These are phyloP conservation scores for Polyporus arcularius DNA, from an alignment of 768 basidiomycete genomes.

Conservation along the genomic window DNA sequence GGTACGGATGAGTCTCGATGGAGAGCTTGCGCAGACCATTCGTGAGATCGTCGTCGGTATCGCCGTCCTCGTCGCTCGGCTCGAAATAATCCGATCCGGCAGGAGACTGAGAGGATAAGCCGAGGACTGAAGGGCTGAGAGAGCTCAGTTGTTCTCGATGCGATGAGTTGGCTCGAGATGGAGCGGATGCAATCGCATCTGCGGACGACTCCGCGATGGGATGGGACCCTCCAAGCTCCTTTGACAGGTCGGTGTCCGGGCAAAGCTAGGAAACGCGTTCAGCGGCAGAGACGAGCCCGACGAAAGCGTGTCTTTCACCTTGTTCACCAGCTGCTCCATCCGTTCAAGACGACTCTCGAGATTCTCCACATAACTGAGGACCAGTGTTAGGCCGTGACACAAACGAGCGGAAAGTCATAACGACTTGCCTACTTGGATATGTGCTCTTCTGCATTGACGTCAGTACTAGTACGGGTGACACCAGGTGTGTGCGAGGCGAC, in stretches of 20 bases:
- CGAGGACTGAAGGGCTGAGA: too few relatives aligned
- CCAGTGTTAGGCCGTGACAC: too few relatives aligned
- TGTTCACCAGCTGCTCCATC: not conserved
- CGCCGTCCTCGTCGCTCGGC: not conserved
- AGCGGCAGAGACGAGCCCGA: not conserved
- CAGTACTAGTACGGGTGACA: too few relatives aligned
- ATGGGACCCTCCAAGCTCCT: not conserved
- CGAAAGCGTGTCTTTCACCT: not conserved
- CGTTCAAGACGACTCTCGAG: constrained; percentile 5
- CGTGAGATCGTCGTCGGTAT: not conserved
- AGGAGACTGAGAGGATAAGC: not conserved
- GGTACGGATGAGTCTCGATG: not conserved
- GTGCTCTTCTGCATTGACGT: not conserved
- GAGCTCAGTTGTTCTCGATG: not conserved
- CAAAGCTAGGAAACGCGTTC: not conserved
- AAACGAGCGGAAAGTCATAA: not conserved
- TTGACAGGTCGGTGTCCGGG: not conserved
- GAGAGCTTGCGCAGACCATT: not conserved
- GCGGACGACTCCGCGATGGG: not conserved
- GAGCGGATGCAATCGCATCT: not conserved
- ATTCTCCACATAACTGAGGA: constrained; percentile 3
- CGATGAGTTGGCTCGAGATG: not conserved
- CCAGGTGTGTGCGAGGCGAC: too few relatives aligned
- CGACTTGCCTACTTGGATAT: not conserved
- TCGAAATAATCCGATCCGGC: not conserved